Conservation (phyloP, 176 grass and related monocot genomes). For the Oryza nivara region DNA sequence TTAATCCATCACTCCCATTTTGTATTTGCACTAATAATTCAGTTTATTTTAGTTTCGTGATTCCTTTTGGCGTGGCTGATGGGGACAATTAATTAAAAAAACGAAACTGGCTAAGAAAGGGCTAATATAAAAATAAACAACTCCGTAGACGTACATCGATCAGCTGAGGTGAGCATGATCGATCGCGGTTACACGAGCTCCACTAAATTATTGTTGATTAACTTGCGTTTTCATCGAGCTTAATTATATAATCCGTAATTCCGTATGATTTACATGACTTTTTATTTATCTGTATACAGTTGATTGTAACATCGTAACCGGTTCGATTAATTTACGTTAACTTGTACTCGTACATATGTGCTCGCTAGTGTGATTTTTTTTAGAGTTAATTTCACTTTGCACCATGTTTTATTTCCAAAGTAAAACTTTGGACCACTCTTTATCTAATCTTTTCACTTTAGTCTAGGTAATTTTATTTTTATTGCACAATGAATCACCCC, state of each 20-base stretch:
- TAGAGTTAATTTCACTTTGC: too few species aligned
- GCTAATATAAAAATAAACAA: background rate
- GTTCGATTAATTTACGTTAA: too few species aligned
- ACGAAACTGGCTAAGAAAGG: background rate
- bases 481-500: too few species aligned
- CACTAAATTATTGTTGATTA: background rate
- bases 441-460: too few species aligned
- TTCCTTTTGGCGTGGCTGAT: conserved; percentile 34
- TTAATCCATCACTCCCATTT: background rate
- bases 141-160: background rate
- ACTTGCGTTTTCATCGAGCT: background rate
- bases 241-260: background rate
- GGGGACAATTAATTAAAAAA: conserved; percentile 18
- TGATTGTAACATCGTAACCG: too few species aligned
- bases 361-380: too few species aligned
- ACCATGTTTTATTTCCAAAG: too few species aligned
- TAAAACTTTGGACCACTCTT: too few species aligned
- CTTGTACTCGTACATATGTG: too few species aligned
- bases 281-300: too few species aligned
- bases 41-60: background rate
- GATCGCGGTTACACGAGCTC: background rate
- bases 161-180: background rate
- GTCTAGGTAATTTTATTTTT: too few species aligned
- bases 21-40: background rate
- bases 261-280: too few species aligned